Conservation (phyloP, 1,284 basidiomycete genomes). For the Malassezia vespertilionis region DNA sequence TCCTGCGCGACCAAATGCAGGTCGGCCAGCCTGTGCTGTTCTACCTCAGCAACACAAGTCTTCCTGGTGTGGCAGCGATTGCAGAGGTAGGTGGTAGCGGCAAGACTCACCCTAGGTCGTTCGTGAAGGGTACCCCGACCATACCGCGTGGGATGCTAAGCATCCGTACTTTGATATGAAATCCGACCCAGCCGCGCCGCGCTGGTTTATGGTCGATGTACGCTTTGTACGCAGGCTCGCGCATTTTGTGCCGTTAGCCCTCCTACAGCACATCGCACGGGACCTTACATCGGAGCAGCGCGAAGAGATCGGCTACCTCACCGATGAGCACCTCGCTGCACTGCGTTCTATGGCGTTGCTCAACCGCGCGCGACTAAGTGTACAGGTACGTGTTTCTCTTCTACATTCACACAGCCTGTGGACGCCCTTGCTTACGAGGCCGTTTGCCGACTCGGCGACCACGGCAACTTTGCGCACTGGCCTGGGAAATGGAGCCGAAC, state of each 20-base stretch:
- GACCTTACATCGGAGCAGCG: constrained; percentile 58
- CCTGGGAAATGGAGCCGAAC: constrained; percentile 7
- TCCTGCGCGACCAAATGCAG: constrained; percentile 73
- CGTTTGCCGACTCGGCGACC: constrained; percentile 58
- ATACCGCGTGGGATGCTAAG: constrained; percentile 28
- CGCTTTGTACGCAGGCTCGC: constrained; percentile 59
- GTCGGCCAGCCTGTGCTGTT: constrained; percentile 65
- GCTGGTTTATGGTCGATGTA: constrained; percentile 77
- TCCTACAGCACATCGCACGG: constrained; percentile 65
- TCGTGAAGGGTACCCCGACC: constrained; percentile 14
- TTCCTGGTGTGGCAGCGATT: constrained; percentile 56
- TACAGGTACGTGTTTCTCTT: constrained; percentile 46
- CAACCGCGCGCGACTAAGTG: constrained; percentile 71
- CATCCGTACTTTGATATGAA: constrained; percentile 89
- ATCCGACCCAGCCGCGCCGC: constrained; percentile 63
- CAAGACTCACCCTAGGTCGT: neutral
- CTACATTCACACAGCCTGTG: constrained; percentile 56
- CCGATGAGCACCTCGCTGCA: constrained; percentile 39
- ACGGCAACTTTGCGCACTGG: constrained; percentile 54
- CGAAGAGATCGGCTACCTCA: constrained; percentile 47
- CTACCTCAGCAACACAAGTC: constrained; percentile 88
- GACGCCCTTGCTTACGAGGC: constrained; percentile 60
- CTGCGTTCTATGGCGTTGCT: constrained; percentile 67
- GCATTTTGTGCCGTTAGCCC: constrained; percentile 67
- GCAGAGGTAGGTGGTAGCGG: constrained; percentile 2